phyloP scores from a whole-genome alignment of 371 early-diverging fungal genomes.

The Vairimorpha apis region DNA sequence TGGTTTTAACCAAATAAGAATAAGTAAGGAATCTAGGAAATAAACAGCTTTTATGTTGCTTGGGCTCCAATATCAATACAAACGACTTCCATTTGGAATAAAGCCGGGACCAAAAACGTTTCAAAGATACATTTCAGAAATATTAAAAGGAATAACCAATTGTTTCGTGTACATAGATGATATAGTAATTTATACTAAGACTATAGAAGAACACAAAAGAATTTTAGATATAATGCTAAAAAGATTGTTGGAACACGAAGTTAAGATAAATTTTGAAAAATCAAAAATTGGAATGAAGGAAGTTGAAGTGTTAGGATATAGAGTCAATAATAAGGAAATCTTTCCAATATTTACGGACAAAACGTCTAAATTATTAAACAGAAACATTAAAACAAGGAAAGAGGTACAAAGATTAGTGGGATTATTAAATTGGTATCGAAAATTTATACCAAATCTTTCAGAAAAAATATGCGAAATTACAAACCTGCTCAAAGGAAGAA shows the following conservation, averaged over 20 bases:
- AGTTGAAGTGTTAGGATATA: constrained; percentile 14
- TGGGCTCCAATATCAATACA: background rate
- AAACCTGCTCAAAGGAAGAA: background rate
- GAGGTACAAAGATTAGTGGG: constrained; percentile 2
- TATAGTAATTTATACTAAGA: constrained; percentile 15
- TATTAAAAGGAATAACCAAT: background rate
- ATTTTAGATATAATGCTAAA: background rate
- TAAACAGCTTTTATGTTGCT: constrained; percentile 3
- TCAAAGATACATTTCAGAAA: constrained; percentile 8
- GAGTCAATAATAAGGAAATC: background rate
- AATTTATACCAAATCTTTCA: constrained; percentile 40
- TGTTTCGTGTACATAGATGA: constrained; percentile 32
- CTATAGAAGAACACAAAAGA: constrained; percentile 5
- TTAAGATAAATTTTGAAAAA: constrained; percentile 13
- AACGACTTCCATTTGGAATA: constrained; percentile 31
- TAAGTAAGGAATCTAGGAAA: background rate
- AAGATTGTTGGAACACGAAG: background rate
- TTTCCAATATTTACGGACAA: background rate
- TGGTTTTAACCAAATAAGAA: constrained; percentile 18
- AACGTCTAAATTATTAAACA: background rate
- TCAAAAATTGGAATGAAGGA: constrained; percentile 7
- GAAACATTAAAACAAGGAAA: background rate
- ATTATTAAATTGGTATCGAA: constrained; percentile 11
- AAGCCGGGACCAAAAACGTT: constrained; percentile 25
- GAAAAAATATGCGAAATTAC: background rate